These are phyloP conservation scores for Butyriboletus loyo DNA, from an alignment of 768 basidiomycete species.

Conservation along the genomic window DNA sequence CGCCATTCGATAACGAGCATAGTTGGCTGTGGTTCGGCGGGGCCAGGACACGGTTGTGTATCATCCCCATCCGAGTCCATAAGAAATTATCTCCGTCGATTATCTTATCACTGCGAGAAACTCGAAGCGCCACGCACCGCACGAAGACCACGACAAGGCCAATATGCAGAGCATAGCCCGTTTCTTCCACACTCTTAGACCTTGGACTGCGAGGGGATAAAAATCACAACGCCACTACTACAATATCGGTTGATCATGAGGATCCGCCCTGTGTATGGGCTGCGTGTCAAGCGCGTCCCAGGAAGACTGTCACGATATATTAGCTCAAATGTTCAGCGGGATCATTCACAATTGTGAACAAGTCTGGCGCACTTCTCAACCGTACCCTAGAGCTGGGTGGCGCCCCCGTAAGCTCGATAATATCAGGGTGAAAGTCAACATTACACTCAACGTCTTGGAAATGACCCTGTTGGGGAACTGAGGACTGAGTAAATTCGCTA, in stretches of 20 bases:
- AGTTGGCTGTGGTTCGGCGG: neutral
- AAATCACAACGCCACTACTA: no score
- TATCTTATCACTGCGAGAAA: neutral
- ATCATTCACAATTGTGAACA: no score
- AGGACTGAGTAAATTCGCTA: no score
- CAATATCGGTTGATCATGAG: neutral
- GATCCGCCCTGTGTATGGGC: neutral
- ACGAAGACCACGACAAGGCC: no score
- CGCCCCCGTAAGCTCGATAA: neutral
- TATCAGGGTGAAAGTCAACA: neutral
- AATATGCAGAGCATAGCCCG: no score
- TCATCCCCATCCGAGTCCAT: neutral
- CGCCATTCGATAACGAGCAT: neutral
- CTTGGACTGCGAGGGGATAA: no score
- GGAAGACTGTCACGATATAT: no score
- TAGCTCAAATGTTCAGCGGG: no score
- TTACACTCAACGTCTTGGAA: neutral
- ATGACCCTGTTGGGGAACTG: neutral
- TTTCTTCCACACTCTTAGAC: no score
- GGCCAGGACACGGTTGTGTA: neutral
- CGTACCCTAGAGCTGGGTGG: no score
- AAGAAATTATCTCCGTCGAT: no score
- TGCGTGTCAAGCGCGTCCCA: neutral
- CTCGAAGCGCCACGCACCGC: neutral
- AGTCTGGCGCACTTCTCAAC: no score